phyloP scores from a whole-genome alignment of 2,329 filamentous ascomycete genomes.

The Ascochyta pisi region DNA sequence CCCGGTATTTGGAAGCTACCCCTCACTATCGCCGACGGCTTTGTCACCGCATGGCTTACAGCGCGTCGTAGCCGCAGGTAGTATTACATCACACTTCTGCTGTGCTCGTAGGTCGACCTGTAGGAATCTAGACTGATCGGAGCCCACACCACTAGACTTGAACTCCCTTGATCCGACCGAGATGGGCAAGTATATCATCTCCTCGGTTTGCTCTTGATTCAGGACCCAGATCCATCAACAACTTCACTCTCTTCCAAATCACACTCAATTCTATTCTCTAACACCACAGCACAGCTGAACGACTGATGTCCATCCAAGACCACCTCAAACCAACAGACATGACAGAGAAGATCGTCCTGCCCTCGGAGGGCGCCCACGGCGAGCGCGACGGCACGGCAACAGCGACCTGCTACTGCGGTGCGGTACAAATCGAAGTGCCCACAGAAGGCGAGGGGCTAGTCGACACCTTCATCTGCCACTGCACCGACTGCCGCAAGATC shows the following conservation, averaged over 20 bases:
- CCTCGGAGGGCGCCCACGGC: slow-evolving; percentile 11
- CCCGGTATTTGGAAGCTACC: slow-evolving; percentile 15
- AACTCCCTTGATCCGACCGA: slow-evolving; percentile 3
- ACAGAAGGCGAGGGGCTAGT: slow-evolving; percentile 55
- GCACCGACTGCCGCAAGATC: slow-evolving; percentile 60
- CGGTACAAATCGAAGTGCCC: slow-evolving; percentile 49
- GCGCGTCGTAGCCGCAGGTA: neutral
- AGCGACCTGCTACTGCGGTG: slow-evolving; percentile 42
- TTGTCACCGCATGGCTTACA: slow-evolving; percentile 6
- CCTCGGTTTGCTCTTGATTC: neutral
- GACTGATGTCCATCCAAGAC: slow-evolving; percentile 11
- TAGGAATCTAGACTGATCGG: slow-evolving; percentile 1
- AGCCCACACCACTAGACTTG: neutral
- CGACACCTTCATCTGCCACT: slow-evolving; percentile 66
- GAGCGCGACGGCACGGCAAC: slow-evolving; percentile 32
- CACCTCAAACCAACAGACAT: slow-evolving; percentile 10
- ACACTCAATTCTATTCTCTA: neutral
- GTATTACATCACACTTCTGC: slow-evolving; percentile 3
- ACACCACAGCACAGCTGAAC: neutral
- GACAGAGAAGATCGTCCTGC: slow-evolving; percentile 4
- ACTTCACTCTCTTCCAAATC: neutral
- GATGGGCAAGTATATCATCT: slow-evolving; percentile 15
- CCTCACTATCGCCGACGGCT: slow-evolving; percentile 14
- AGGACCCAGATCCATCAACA: too few relatives aligned
- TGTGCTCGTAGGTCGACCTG: neutral